Base-by-base conservation (phyloP, 257 asterid genomes). In the Solanum neorickii region DNA sequence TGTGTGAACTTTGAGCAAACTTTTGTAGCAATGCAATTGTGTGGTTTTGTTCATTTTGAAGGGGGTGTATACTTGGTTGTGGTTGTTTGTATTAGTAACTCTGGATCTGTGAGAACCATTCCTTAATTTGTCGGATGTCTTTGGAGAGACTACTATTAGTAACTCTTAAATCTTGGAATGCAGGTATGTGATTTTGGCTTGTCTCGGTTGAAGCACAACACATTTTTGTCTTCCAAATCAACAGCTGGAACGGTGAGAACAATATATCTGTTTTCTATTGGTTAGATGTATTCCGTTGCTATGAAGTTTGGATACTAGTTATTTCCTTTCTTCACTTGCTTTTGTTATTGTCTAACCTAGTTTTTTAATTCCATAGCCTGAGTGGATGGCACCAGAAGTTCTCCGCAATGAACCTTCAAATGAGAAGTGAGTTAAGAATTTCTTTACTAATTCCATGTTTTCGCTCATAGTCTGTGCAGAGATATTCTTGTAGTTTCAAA, bases 321-420 rank as follows among this genome's bases (percentile, higher is more conserved):
- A 41, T 85, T 49, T 49, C 41, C 35, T 39, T 74, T n/a, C 65
- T 82, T 73, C 70, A 49, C 70, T 39, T 14, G 31, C 84, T 73
- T 31, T 47, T 9, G 66, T 59, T 15, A 76, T 47, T 39, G 78
- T 65, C 74, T 75, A 27, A 44, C 70, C 27, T 14, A 42, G 44
- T 15, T 23, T 87, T 56, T 73, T 76, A 44, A 72, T 62, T 89
- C 82, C 88, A 73, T 89, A 97, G 99, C 99, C 99, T 23, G 99
- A 97, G 91, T 97, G 99, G 99, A 97, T 97, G 99, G 99, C 99
- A 73, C 99, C 99, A 46, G 99, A 97, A 93, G 98, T 97, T 89
- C 99, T 97, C 69, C 96, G 99, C 60, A 97, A 97, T 90, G 99
- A 97, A 91, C 98, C 95, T 90, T 97, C 99, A 72, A 96, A 96